Conservation (phyloP, 179 eudicot genomes). For the Pouteria campechiana region DNA sequence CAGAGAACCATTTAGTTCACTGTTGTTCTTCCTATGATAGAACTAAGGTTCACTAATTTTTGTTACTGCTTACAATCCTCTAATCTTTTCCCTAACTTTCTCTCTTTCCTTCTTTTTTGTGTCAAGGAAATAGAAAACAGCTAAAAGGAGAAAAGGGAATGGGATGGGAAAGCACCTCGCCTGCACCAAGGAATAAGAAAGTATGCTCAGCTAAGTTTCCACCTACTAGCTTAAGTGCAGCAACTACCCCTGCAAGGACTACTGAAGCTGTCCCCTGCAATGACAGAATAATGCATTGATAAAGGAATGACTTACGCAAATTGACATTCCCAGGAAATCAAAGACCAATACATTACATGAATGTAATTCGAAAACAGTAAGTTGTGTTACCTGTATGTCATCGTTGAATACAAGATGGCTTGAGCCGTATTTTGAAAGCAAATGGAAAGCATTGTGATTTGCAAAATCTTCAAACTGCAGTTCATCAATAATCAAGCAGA, state of each 20-base stretch:
- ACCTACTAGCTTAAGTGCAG: slow-evolving; percentile 64
- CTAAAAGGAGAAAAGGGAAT: neutral
- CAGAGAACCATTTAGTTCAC: too few species aligned
- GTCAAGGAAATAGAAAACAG: neutral
- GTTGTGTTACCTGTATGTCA: slow-evolving; percentile 95
- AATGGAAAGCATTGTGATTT: slow-evolving; percentile 74
- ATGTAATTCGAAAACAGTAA: too few species aligned
- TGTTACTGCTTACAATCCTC: too few species aligned
- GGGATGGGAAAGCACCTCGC: slow-evolving; percentile 40
- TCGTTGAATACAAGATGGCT: slow-evolving; percentile 91
- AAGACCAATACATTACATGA: too few species aligned
- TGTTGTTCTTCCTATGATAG: too few species aligned
- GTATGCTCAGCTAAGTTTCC: slow-evolving; percentile 85
- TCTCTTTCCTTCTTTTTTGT: too few species aligned
- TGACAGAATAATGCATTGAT: neutral
- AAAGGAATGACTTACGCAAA: too few species aligned
- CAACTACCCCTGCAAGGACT: slow-evolving; percentile 84
- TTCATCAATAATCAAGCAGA: neutral
- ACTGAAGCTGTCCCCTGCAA: slow-evolving; percentile 95
- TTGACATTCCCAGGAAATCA: too few species aligned
- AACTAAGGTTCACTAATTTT: too few species aligned
- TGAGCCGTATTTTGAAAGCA: slow-evolving; percentile 45
- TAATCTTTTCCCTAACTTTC: too few species aligned
- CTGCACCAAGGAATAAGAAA: slow-evolving; percentile 88
- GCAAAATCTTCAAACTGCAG: slow-evolving; percentile 89